These are phyloP conservation scores for Ganoderma lingzhi DNA, from an alignment of 1,284 basidiomycete genomes.

Conservation along the genomic window DNA sequence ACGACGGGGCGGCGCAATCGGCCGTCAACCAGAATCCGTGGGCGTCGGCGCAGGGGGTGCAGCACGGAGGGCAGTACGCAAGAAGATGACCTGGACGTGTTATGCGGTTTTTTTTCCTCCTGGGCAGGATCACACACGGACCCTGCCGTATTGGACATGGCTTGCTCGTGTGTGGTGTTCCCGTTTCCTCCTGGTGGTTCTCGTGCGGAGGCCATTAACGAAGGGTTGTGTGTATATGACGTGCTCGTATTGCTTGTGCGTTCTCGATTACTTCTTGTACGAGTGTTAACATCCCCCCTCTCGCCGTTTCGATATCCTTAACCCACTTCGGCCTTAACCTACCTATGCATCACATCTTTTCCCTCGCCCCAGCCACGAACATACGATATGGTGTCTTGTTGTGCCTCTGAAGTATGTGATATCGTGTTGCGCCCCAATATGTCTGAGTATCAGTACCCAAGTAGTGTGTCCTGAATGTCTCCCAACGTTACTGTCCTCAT, in stretches of 20 bases:
- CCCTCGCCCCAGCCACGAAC: constrained; percentile 8
- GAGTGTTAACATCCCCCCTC: constrained; percentile 15
- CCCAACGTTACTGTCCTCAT: constrained; percentile 1
- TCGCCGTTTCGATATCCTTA: constrained; percentile 32
- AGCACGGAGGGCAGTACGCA: constrained; percentile 39
- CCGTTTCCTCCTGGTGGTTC: constrained; percentile 13
- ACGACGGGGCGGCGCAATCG: constrained; percentile 30
- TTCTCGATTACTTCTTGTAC: constrained; percentile 27
- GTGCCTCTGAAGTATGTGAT: constrained; percentile 14
- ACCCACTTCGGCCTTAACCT: constrained; percentile 23
- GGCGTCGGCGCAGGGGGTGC: constrained; percentile 35
- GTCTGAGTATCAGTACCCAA: constrained; percentile 17
- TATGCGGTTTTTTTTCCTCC: constrained; percentile 17
- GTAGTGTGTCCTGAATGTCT: constrained; percentile 4
- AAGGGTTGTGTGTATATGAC: constrained; percentile 21
- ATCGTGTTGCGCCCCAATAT: not conserved
- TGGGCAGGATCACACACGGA: constrained; percentile 35
- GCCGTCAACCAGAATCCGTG: constrained; percentile 33
- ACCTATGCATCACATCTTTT: constrained; percentile 16
- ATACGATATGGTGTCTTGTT: constrained; percentile 29
- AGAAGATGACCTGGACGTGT: constrained; percentile 32
- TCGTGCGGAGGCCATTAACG: constrained; percentile 17
- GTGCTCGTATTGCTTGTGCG: constrained; percentile 13
- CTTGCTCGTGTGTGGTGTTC: constrained; percentile 29
- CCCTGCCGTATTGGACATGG: constrained; percentile 34